These are phyloP conservation scores for Elongisporangium anandrum DNA, from an alignment of 352 stramenopile species.

Conservation along the genomic window DNA sequence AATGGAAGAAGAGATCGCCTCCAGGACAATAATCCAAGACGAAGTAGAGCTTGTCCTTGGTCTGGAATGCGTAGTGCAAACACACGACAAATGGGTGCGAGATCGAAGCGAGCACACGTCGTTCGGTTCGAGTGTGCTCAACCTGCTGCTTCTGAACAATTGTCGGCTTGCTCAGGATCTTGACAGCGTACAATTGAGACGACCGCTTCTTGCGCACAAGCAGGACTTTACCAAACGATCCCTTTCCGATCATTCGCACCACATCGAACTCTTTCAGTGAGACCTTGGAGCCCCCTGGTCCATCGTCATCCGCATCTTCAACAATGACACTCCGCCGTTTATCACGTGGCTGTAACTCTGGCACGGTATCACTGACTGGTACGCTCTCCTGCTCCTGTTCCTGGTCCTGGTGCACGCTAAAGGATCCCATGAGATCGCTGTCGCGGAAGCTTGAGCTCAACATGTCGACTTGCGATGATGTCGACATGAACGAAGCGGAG, in stretches of 20 bases:
- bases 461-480: constrained; percentile 32
- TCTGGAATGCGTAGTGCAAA: constrained; percentile 88
- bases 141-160: constrained; percentile 84
- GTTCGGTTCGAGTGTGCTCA: constrained; percentile 79
- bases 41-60: constrained; percentile 77
- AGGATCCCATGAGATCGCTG: constrained; percentile 33
- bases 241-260: constrained; percentile 90
- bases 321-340: constrained; percentile 49
- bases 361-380: constrained; percentile 21
- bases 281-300: constrained; percentile 35
- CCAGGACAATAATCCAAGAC: constrained; percentile 86
- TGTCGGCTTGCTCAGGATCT: constrained; percentile 76
- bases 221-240: constrained; percentile 91
- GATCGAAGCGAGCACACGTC: constrained; percentile 76
- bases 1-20: constrained; percentile 81
- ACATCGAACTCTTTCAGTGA: constrained; percentile 88
- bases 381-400: constrained; percentile 17
- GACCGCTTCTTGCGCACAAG: constrained; percentile 79
- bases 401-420: constrained; percentile 11
- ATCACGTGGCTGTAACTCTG: constrained; percentile 17
- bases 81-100: constrained; percentile 86
- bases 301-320: constrained; percentile 64
- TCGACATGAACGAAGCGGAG: constrained; percentile 8
- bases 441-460: constrained; percentile 37
- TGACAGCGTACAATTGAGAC: constrained; percentile 75